Evolutionary conservation across 371 early-diverging fungal genomes (phyloP).

Genomic region (Mucor irregularis): DNA sequence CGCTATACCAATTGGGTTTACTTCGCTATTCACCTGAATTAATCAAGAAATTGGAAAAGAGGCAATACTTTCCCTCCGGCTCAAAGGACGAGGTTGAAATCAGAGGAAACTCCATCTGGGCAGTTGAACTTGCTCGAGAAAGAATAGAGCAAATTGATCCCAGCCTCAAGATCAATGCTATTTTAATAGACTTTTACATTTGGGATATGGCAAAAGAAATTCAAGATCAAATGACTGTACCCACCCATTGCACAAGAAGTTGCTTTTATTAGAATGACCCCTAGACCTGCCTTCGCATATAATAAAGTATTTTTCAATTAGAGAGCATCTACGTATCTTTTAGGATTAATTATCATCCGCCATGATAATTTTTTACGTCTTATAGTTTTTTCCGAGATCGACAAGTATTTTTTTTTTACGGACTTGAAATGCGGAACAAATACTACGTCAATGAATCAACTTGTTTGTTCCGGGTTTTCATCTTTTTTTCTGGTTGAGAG

Average conservation of each 20-base stretch:
- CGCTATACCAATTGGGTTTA: constrained; percentile 71
- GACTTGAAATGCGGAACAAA: too few species aligned
- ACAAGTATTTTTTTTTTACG: too few species aligned
- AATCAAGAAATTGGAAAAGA: constrained; percentile 40
- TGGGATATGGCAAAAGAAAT: constrained; percentile 87
- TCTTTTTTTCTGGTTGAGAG: too few species aligned
- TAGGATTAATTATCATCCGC: too few species aligned
- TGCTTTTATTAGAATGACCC: constrained; percentile 75
- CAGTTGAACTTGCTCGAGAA: constrained; percentile 71
- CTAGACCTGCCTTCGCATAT: too few species aligned
- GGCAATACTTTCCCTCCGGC: constrained; percentile 59
- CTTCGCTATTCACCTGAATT: constrained; percentile 70
- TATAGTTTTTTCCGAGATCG: too few species aligned
- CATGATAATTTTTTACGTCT: too few species aligned
- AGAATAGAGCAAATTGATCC: constrained; percentile 44
- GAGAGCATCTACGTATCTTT: too few species aligned
- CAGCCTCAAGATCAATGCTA: constrained; percentile 56
- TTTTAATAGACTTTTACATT: constrained; percentile 86
- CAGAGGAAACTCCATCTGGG: constrained; percentile 84
- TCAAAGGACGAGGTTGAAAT: constrained; percentile 80
- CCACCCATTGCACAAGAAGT: constrained; percentile 81
- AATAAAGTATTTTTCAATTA: too few species aligned
- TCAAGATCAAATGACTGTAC: constrained; percentile 58
- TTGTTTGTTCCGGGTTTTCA: too few species aligned
- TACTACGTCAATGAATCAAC: too few species aligned